These are phyloP conservation scores for Eucalyptus sp. DNA, from an alignment of 345 rosid species.

Conservation along the genomic window DNA sequence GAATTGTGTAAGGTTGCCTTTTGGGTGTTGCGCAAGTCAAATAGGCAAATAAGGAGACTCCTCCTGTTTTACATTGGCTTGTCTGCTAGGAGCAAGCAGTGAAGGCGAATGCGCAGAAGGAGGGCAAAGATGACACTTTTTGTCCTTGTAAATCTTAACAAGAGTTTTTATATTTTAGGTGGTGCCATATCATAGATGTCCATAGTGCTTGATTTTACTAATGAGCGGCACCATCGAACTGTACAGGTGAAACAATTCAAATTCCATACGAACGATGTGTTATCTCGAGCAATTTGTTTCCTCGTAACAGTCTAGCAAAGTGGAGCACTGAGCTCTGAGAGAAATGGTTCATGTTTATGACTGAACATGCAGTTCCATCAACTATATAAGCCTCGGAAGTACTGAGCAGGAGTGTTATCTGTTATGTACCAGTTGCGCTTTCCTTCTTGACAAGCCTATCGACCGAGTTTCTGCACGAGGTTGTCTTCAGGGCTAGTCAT, in stretches of 20 bases:
- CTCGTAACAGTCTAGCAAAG: not conserved
- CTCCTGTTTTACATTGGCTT: not conserved
- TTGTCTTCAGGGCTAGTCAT: not conserved
- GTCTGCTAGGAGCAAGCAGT: not conserved
- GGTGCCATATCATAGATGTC: constrained; percentile 4
- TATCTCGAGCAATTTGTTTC: not conserved
- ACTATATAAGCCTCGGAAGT: not conserved
- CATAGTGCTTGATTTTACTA: not conserved
- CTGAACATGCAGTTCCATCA: not conserved
- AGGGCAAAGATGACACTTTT: not conserved
- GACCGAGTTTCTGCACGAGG: not conserved
- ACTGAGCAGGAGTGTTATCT: not conserved
- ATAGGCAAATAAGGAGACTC: not conserved
- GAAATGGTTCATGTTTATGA: not conserved
- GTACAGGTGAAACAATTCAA: constrained; percentile 6
- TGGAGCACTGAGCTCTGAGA: not conserved
- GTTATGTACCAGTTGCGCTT: not conserved
- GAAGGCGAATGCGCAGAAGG: not conserved
- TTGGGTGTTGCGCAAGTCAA: not conserved
- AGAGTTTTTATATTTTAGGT: not conserved
- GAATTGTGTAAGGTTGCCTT: not conserved
- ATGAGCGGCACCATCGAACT: constrained; percentile 8
- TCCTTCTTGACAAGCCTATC: not conserved
- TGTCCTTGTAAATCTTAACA: not conserved
- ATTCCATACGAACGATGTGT: not conserved